Conservation (phyloP, 2,329 filamentous ascomycete species). For the Clonostachys rhizophaga region DNA sequence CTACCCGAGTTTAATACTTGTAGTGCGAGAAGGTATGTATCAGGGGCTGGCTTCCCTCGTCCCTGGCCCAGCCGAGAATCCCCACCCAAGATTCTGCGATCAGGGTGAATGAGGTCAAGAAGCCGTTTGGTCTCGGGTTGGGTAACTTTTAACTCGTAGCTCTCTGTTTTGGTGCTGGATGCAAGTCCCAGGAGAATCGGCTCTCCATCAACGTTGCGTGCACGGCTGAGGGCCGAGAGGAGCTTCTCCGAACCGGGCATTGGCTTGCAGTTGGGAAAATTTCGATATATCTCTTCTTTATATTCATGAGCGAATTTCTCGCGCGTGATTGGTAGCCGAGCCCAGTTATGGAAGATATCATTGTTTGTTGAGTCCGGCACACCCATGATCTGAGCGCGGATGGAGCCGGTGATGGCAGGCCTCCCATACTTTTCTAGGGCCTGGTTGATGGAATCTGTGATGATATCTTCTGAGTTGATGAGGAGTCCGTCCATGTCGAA, state of each 20-base stretch:
- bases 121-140: slow-evolving; percentile 9
- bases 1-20: slow-evolving; percentile 51
- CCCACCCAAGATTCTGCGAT: slow-evolving; percentile 59
- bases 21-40: slow-evolving; percentile 68
- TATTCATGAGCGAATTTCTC: slow-evolving; percentile 30
- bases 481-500: slow-evolving; percentile 74
- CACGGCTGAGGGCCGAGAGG: slow-evolving; percentile 34
- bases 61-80: slow-evolving; percentile 58
- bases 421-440: slow-evolving; percentile 56
- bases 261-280: slow-evolving; percentile 39
- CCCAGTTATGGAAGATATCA: slow-evolving; percentile 64
- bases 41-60: slow-evolving; percentile 66
- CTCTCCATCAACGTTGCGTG: slow-evolving; percentile 12
- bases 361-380: slow-evolving; percentile 42
- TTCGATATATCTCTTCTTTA: slow-evolving; percentile 11
- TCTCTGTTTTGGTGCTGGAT: slow-evolving; percentile 54
- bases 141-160: slow-evolving; percentile 59
- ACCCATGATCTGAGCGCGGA: slow-evolving; percentile 68
- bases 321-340: slow-evolving; percentile 56
- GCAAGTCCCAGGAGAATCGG: slow-evolving; percentile 59
- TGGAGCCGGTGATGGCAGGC: slow-evolving; percentile 56
- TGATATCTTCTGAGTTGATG: slow-evolving; percentile 68
- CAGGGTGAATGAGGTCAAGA: slow-evolving; percentile 38
- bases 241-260: slow-evolving; percentile 59
- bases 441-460: slow-evolving; percentile 58